Evolutionary conservation across 192 early-diverging fungal genomes (phyloP).

Genomic region (Glomus cerebriforme): DNA sequence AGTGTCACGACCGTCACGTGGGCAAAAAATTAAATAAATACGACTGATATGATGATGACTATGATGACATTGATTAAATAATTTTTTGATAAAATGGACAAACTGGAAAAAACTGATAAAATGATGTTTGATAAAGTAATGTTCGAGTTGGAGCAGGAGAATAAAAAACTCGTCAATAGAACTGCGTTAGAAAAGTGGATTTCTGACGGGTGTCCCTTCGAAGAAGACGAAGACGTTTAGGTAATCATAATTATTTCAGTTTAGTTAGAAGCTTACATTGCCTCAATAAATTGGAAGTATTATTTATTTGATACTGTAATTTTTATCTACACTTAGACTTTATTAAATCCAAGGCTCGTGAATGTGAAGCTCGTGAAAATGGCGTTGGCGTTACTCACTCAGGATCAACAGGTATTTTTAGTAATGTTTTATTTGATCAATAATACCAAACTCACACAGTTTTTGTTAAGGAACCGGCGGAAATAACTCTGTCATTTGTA

Average conservation of each 20-base stretch:
- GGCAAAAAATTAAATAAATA: too few relatives aligned
- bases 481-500: background rate
- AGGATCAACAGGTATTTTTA: background rate
- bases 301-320: constrained; percentile 3
- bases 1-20: too few relatives aligned
- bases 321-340: constrained; percentile 2
- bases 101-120: background rate
- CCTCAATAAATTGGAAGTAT: background rate
- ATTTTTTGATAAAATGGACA: background rate
- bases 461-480: background rate
- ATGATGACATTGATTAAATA: too few relatives aligned
- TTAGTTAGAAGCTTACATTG: background rate
- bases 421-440: background rate
- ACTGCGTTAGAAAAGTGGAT: background rate
- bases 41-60: too few relatives aligned
- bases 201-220: background rate
- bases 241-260: background rate
- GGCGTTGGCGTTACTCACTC: background rate
- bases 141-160: background rate
- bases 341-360: background rate
- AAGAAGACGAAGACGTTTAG: background rate
- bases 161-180: background rate
- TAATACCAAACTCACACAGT: background rate
- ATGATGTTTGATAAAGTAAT: background rate
- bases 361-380: background rate